These are phyloP conservation scores for Teratosphaeria epicoccoides DNA, from an alignment of 2,329 filamentous ascomycete species.

Conservation along the genomic window DNA sequence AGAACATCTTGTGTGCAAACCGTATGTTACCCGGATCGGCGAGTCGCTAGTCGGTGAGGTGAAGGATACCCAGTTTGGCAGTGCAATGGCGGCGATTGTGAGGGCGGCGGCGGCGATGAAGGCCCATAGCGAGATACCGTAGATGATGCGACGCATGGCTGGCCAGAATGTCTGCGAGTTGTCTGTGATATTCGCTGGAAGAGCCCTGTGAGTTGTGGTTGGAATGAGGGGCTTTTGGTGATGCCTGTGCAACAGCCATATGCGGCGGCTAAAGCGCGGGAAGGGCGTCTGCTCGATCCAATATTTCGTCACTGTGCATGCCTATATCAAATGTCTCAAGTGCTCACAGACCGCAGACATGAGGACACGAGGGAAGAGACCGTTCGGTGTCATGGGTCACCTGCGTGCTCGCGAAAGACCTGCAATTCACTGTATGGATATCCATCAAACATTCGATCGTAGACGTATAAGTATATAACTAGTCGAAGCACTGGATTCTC, in stretches of 20 bases:
- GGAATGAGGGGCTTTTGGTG: neutral
- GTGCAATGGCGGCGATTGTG: constrained; percentile 57
- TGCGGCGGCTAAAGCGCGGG: neutral
- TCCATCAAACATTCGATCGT: too few relatives aligned
- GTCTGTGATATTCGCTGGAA: too few relatives aligned
- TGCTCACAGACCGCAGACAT: too few relatives aligned
- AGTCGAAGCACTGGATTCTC: too few relatives aligned
- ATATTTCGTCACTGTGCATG: neutral
- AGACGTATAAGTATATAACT: too few relatives aligned
- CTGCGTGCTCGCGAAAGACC: too few relatives aligned
- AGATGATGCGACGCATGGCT: constrained; percentile 39
- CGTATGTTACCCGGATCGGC: constrained; percentile 56
- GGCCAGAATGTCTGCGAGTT: neutral
- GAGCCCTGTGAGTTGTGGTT: neutral
- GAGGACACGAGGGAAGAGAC: too few relatives aligned
- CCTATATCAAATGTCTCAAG: too few relatives aligned
- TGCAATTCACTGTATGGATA: too few relatives aligned
- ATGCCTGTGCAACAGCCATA: neutral
- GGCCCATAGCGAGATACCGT: constrained; percentile 38
- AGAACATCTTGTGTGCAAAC: constrained; percentile 73
- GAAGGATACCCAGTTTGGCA: constrained; percentile 61
- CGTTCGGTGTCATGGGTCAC: too few relatives aligned
- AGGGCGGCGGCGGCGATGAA: constrained; percentile 52
- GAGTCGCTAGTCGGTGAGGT: constrained; percentile 22
- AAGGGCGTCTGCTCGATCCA: neutral